Percentiles rank a stretch among this genome's conserved stretches.
Evolutionary conservation across 2,329 filamentous ascomycete species (phyloP).

Genomic region (Pestalotiopsis sp.): DNA sequence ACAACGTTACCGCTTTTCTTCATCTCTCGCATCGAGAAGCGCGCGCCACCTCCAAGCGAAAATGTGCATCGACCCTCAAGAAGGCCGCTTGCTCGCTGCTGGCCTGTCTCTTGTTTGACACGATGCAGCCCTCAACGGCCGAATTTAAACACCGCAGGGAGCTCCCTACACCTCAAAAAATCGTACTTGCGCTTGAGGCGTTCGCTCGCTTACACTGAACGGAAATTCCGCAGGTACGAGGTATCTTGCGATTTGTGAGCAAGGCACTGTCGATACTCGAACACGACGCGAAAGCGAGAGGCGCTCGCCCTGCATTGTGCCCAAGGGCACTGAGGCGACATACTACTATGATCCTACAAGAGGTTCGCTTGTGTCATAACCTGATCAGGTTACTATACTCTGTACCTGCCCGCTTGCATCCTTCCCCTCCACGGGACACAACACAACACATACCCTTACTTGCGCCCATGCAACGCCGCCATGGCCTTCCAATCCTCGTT

Average conservation of each 20-base stretch:
- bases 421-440: too few relatives aligned
- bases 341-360: neutral
- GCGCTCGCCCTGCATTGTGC: neutral
- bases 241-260: neutral
- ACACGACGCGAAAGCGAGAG: neutral
- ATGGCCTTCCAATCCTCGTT: too few relatives aligned
- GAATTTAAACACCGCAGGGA: neutral
- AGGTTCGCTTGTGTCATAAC: neutral
- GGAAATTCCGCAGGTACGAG: neutral
- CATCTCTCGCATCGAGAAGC: neutral
- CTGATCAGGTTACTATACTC: too few relatives aligned
- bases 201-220: neutral
- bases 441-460: too few relatives aligned
- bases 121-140: slow-evolving; percentile 1
- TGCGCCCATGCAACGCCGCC: too few relatives aligned
- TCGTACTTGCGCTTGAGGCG: neutral
- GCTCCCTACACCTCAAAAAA: neutral
- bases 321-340: neutral
- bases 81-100: neutral
- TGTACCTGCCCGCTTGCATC: too few relatives aligned
- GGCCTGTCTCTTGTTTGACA: neutral
- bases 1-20: neutral
- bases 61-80: neutral
- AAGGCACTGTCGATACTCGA: neutral
- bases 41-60: neutral